Evolutionary conservation across 1,284 basidiomycete species (phyloP).

Genomic region (Malassezia restricta): DNA sequence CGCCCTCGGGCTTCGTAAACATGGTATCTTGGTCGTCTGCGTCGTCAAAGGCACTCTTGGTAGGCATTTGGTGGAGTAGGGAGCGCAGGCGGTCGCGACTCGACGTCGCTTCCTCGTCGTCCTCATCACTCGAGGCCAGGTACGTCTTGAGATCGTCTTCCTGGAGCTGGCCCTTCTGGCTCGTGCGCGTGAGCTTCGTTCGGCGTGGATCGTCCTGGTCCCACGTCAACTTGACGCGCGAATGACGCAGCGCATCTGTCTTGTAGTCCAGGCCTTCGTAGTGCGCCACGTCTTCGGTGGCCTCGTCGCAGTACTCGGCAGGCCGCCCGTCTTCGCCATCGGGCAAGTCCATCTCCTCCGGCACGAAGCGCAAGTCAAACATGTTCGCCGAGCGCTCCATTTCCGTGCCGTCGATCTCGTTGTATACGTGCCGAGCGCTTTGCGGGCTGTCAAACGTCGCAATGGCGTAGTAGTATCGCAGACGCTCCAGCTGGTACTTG

Average conservation of each 20-base stretch:
- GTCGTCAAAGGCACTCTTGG: constrained; percentile 30
- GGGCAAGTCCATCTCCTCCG: constrained; percentile 70
- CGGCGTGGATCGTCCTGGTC: constrained; percentile 93
- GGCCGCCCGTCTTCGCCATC: constrained; percentile 63
- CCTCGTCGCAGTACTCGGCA: constrained; percentile 56
- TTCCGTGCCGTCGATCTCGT: constrained; percentile 85
- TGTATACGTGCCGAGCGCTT: constrained; percentile 68
- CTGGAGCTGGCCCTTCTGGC: constrained; percentile 25
- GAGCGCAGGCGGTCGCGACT: constrained; percentile 28
- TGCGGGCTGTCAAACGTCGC: constrained; percentile 72
- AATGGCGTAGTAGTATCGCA: constrained; percentile 93
- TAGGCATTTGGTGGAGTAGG: constrained; percentile 21
- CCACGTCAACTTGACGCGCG: constrained; percentile 95
- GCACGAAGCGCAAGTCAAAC: constrained; percentile 62
- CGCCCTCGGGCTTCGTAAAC: constrained; percentile 17
- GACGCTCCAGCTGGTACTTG: constrained; percentile 82
- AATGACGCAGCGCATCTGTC: constrained; percentile 93
- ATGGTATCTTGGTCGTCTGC: constrained; percentile 22
- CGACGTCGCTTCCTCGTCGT: constrained; percentile 8
- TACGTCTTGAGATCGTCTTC: constrained; percentile 44
- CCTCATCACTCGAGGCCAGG: constrained; percentile 39
- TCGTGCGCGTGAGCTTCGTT: constrained; percentile 53
- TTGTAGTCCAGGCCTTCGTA: constrained; percentile 82
- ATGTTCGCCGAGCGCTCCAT: constrained; percentile 93
- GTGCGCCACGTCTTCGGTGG: constrained; percentile 54